A percentile compares a stretch with the other conserved stretches of the same genome.
phyloP scores from a whole-genome alignment of 2,329 filamentous ascomycete species.

The Cordyceps tenuipes region DNA sequence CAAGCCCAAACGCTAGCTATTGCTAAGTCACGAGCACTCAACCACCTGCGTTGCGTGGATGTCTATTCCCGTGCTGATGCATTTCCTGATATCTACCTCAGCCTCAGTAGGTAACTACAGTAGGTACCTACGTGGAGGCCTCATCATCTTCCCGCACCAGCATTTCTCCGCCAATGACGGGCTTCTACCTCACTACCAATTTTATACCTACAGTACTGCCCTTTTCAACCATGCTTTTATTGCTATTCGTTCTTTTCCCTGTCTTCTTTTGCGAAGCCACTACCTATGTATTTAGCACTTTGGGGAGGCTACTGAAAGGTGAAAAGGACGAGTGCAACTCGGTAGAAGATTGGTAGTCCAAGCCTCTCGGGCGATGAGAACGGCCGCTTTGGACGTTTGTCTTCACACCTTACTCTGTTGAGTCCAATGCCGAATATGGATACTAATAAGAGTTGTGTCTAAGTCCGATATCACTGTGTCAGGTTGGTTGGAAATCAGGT shows the following conservation, averaged over 20 bases:
- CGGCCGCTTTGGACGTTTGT: too few relatives aligned
- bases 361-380: too few relatives aligned
- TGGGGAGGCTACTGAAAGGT: not conserved
- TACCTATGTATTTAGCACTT: too few relatives aligned
- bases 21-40: not conserved
- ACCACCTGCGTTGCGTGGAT: not conserved
- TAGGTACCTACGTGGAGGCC: too few relatives aligned
- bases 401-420: too few relatives aligned
- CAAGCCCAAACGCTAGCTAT: not conserved
- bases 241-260: not conserved
- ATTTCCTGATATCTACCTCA: not conserved
- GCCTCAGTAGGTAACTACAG: too few relatives aligned
- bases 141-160: not conserved
- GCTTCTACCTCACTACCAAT: not conserved
- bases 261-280: not conserved
- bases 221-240: not conserved
- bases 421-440: too few relatives aligned
- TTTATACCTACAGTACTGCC: not conserved
- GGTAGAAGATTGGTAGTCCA: too few relatives aligned
- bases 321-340: too few relatives aligned
- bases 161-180: conserved; percentile 10
- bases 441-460: too few relatives aligned
- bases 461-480: too few relatives aligned
- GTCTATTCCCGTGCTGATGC: not conserved
- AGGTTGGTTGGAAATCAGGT: too few relatives aligned